Conservation (phyloP, 2,329 filamentous ascomycete genomes). For the Coleophoma cylindrospora region DNA sequence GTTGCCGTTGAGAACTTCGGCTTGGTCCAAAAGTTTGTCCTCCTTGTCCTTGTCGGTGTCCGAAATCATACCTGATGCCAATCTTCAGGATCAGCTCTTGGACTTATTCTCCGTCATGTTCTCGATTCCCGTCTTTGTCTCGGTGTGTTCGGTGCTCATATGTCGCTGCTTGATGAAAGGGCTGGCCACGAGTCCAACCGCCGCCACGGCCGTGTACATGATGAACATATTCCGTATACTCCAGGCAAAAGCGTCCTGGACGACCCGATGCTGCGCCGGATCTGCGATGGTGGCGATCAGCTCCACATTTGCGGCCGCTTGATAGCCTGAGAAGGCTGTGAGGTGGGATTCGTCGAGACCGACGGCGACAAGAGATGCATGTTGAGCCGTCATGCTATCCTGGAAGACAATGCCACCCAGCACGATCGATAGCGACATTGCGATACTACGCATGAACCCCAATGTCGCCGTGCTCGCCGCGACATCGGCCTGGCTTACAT, state of each 20-base stretch:
- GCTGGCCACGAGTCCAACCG: slow-evolving; percentile 28
- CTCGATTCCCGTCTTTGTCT: no score
- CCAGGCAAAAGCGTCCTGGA: slow-evolving; percentile 13
- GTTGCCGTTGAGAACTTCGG: no score
- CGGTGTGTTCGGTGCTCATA: no score
- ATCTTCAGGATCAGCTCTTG: no score
- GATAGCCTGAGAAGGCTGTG: slow-evolving; percentile 22
- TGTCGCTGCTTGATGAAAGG: no score
- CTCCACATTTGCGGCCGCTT: slow-evolving; percentile 22
- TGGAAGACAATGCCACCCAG: not conserved
- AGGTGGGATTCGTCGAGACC: slow-evolving; percentile 20
- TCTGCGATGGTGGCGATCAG: slow-evolving; percentile 31
- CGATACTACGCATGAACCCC: slow-evolving; percentile 55
- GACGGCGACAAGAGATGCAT: slow-evolving; percentile 2
- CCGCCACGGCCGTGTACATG: slow-evolving; percentile 13
- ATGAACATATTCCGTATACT: slow-evolving; percentile 21
- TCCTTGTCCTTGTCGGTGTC: no score
- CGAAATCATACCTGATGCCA: no score
- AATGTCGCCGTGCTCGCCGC: slow-evolving; percentile 52
- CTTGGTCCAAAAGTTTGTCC: no score
- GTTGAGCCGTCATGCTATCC: slow-evolving; percentile 28
- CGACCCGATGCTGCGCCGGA: slow-evolving; percentile 4
- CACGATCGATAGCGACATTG: slow-evolving; percentile 57
- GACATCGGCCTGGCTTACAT: slow-evolving; percentile 54
- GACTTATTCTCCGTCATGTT: no score